These are phyloP conservation scores for Wallacemonas sp. DNA, from an alignment of 208 protist genomes.

Conservation along the genomic window DNA sequence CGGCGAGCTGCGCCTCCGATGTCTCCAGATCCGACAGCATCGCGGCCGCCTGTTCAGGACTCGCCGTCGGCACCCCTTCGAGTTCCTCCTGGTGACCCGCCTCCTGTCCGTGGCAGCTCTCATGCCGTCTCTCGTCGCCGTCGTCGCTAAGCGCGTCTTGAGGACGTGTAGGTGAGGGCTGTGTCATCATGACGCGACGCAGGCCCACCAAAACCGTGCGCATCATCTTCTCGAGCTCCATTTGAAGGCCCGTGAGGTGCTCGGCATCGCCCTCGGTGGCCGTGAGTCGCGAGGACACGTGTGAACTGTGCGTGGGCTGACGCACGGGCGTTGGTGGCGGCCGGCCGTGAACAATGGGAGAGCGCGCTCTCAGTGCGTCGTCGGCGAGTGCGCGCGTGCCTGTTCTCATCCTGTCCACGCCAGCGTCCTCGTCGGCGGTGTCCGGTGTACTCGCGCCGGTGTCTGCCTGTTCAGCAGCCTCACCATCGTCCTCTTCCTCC, in stretches of 20 bases:
- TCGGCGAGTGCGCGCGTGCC: neutral
- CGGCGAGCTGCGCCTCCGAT: neutral
- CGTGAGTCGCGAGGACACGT: neutral
- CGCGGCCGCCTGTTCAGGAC: neutral
- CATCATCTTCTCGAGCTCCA: neutral
- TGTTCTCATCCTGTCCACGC: neutral
- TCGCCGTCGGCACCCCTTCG: too few relatives aligned
- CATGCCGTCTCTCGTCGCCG: neutral
- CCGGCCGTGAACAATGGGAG: neutral
- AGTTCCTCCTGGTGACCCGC: too few relatives aligned
- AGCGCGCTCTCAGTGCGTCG: neutral
- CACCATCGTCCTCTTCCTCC: too few relatives aligned
- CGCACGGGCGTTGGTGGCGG: neutral
- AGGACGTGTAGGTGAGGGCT: neutral
- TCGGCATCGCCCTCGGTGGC: neutral
- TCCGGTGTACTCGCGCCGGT: too few relatives aligned
- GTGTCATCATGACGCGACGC: constrained; percentile 9
- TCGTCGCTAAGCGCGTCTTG: neutral
- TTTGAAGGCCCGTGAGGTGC: neutral
- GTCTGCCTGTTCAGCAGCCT: too few relatives aligned
- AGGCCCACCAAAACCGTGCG: neutral
- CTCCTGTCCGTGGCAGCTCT: neutral
- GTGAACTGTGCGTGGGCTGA: neutral
- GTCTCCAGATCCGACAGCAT: constrained; percentile 15
- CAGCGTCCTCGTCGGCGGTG: too few relatives aligned